Evolutionary conservation across 495 filamentous ascomycete species (phyloP).

Genomic region (Amniculicola lignicola): DNA sequence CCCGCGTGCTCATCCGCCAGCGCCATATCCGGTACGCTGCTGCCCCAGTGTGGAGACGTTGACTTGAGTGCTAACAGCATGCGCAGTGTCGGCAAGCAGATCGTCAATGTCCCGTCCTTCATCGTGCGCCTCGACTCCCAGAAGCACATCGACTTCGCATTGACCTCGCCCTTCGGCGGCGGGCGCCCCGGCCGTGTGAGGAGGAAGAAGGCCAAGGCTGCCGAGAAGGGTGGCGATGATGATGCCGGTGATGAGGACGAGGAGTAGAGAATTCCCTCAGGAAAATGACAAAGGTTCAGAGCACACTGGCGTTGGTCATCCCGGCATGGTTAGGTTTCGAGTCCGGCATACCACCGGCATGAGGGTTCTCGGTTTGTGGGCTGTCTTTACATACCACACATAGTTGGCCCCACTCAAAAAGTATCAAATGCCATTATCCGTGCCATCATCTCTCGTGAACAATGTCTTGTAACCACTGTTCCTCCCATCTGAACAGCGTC

Average conservation of each 20-base stretch:
- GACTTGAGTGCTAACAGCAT: slow-evolving; percentile 1
- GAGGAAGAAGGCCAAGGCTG: slow-evolving; percentile 98
- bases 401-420: too few relatives aligned
- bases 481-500: too few relatives aligned
- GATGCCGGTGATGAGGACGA: slow-evolving; percentile 87
- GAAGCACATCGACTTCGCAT: slow-evolving; percentile 99
- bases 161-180: slow-evolving; percentile 95
- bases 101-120: slow-evolving; percentile 99
- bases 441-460: too few relatives aligned
- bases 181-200: slow-evolving; percentile 93
- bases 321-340: slow-evolving; percentile 13
- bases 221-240: slow-evolving; percentile 81
- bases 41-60: too few relatives aligned
- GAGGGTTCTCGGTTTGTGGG: slow-evolving; percentile 12
- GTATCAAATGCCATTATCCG: too few relatives aligned
- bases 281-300: slow-evolving; percentile 5
- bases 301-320: slow-evolving; percentile 23
- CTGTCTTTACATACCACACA: background rate
- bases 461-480: too few relatives aligned
- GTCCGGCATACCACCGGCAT: slow-evolving; percentile 7
- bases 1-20: slow-evolving; percentile 98
- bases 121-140: slow-evolving; percentile 99
- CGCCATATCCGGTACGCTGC: slow-evolving; percentile 80
- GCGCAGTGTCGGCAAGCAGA: slow-evolving; percentile 91
- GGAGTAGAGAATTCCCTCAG: slow-evolving; percentile 54